Conservation (phyloP, 805 yeast genomes). For the Ogataea henricii region DNA sequence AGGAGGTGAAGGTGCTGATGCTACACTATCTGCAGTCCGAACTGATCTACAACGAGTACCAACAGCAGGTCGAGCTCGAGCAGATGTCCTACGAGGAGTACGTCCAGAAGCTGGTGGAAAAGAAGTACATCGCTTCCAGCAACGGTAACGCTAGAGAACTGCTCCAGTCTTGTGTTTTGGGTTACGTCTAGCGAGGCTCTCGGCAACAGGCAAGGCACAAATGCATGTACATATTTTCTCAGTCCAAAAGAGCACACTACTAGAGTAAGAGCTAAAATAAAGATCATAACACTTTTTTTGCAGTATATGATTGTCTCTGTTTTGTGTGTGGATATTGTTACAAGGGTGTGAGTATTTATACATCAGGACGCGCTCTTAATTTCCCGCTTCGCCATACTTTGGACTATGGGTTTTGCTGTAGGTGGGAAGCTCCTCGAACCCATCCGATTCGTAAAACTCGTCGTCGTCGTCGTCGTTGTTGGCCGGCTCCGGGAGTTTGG, state of each 20-base stretch:
- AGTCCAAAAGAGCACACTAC: not conserved
- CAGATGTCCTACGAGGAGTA: slow-evolving; percentile 19
- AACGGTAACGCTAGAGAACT: slow-evolving; percentile 65
- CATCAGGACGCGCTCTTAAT: slow-evolving; percentile 7
- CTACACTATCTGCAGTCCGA: slow-evolving; percentile 43
- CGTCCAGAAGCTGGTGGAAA: slow-evolving; percentile 41
- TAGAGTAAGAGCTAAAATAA: not conserved
- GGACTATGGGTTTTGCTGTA: slow-evolving; percentile 30
- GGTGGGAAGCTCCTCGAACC: slow-evolving; percentile 39
- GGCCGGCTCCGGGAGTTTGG: not conserved
- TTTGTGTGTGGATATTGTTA: slow-evolving; percentile 14
- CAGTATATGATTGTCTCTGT: no score
- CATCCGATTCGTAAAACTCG: slow-evolving; percentile 38
- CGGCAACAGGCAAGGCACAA: not conserved
- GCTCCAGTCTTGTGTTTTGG: slow-evolving; percentile 42
- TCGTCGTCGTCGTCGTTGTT: slow-evolving; percentile 24
- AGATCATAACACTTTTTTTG: no score
- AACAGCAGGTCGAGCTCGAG: slow-evolving; percentile 29
- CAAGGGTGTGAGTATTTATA: slow-evolving; percentile 1
- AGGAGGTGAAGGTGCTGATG: slow-evolving; percentile 46
- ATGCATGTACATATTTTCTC: slow-evolving; percentile 15
- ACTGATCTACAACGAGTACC: slow-evolving; percentile 38
- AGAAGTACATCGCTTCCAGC: slow-evolving; percentile 58
- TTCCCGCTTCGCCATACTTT: slow-evolving; percentile 28
- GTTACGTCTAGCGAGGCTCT: slow-evolving; percentile 28